Evolutionary conservation across 768 basidiomycete species (phyloP).

Genomic region (Suillus subluteus): DNA sequence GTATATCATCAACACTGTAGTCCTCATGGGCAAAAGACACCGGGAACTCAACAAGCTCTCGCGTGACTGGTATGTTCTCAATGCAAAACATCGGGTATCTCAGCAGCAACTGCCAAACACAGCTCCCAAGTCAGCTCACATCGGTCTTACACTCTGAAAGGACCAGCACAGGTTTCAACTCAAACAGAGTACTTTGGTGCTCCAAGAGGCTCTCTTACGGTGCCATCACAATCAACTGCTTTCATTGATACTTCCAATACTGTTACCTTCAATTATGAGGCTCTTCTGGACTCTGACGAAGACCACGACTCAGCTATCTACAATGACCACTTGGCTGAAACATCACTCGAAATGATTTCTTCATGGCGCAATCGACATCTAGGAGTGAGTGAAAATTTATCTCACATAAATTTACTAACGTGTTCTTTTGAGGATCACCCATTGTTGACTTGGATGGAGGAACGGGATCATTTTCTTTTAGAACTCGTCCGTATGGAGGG

Average conservation of each 20-base stretch:
- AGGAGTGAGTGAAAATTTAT: not conserved
- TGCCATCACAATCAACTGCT: not conserved
- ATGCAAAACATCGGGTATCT: not conserved
- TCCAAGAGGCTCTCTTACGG: not conserved
- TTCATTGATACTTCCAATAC: not conserved
- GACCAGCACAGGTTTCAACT: not conserved
- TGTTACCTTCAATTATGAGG: not conserved
- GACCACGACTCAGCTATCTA: not conserved
- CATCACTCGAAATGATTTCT: not conserved
- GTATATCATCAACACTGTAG: not conserved
- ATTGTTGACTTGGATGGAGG: constrained; percentile 15
- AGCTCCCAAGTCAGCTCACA: not conserved
- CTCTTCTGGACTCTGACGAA: not conserved
- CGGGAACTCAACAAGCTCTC: not conserved
- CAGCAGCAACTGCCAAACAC: not conserved
- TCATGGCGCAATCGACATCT: not conserved
- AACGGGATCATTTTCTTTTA: constrained; percentile 11
- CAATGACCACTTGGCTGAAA: not conserved
- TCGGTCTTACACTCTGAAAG: not conserved
- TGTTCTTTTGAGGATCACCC: constrained; percentile 20
- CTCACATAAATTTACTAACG: constrained; percentile 17
- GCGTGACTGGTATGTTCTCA: not conserved
- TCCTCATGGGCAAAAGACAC: not conserved
- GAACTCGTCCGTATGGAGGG: constrained; percentile 14
- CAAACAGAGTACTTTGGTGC: constrained; percentile 1